Conservation (phyloP, 1,139 yeast genomes). For the Saccharomyces hybrid region DNA sequence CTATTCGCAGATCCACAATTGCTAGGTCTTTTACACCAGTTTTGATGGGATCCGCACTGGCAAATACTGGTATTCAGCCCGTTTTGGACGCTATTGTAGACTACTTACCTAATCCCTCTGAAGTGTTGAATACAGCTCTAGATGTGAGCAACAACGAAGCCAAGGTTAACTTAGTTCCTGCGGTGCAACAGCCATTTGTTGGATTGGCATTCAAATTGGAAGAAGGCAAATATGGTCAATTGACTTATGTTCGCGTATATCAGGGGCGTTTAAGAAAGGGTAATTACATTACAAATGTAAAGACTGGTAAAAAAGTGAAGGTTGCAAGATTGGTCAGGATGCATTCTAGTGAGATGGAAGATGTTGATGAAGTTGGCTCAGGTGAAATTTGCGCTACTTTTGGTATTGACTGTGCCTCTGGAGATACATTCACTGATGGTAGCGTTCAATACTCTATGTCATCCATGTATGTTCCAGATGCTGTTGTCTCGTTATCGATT, state of each 20-base stretch:
- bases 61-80: constrained; percentile 90
- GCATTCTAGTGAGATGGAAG: constrained; percentile 99
- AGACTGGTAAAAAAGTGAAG: constrained; percentile 89
- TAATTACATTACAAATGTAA: constrained; percentile 76
- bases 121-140: constrained; percentile 81
- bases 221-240: constrained; percentile 96
- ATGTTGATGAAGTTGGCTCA: constrained; percentile 88
- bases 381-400: constrained; percentile 99
- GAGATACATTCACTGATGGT: constrained; percentile 92
- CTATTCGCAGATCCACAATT: constrained; percentile 93
- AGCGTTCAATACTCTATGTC: constrained; percentile 78
- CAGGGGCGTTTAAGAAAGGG: constrained; percentile 95
- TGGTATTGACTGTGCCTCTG: constrained; percentile 99
- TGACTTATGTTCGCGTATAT: constrained; percentile 91
- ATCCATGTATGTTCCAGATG: constrained; percentile 97
- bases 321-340: constrained; percentile 93
- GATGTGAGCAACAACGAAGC: constrained; percentile 65
- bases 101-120: constrained; percentile 90
- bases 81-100: constrained; percentile 95
- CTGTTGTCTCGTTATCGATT: constrained; percentile 88
- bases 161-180: constrained; percentile 68
- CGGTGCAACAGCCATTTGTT: constrained; percentile 73
- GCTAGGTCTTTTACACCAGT: constrained; percentile 97
- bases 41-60: constrained; percentile 95
- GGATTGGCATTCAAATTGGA: constrained; percentile 96